A percentile compares a stretch with the other conserved stretches of the same genome.
Conservation (phyloP, 169 alveolate species). For the Perkinsus chesapeaki region DNA sequence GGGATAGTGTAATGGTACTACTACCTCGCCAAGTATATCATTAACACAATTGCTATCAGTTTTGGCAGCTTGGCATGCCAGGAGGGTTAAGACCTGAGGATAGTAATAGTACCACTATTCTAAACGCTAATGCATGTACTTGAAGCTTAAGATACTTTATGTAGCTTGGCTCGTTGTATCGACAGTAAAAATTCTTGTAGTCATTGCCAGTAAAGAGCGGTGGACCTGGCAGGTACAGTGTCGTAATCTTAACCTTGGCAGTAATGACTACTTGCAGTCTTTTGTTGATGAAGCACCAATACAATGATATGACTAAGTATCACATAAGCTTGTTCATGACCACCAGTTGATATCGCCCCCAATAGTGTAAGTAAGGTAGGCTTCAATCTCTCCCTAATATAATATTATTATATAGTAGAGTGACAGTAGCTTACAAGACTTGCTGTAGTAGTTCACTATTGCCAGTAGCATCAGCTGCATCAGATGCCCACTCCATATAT, state of each 20-base stretch:
- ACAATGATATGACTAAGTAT: not conserved
- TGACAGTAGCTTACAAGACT: not conserved
- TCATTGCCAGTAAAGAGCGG: conserved; percentile 46
- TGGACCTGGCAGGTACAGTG: not conserved
- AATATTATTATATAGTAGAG: not conserved
- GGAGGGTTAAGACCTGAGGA: conserved; percentile 52
- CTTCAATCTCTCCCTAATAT: conserved; percentile 32
- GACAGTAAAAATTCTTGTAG: conserved; percentile 54
- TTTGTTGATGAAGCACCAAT: not conserved
- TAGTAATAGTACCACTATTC: too few species aligned
- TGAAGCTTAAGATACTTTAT: conserved; percentile 60
- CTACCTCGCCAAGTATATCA: not conserved
- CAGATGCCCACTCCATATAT: not conserved
- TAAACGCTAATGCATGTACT: too few species aligned
- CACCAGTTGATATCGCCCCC: not conserved
- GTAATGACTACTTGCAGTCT: not conserved
- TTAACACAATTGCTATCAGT: not conserved
- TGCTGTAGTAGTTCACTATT: not conserved
- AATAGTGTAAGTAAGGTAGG: conserved; percentile 38
- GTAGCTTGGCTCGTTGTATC: conserved; percentile 70
- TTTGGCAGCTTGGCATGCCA: conserved; percentile 54
- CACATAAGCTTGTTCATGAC: not conserved
- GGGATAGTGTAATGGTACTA: not conserved
- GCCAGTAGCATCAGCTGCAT: not conserved
- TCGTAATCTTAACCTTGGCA: not conserved